A percentile compares a stretch with the other conserved stretches of the same genome.
These are phyloP conservation scores for Apiospora rasikravindrae DNA, from an alignment of 2,329 filamentous ascomycete species.

Conservation along the genomic window DNA sequence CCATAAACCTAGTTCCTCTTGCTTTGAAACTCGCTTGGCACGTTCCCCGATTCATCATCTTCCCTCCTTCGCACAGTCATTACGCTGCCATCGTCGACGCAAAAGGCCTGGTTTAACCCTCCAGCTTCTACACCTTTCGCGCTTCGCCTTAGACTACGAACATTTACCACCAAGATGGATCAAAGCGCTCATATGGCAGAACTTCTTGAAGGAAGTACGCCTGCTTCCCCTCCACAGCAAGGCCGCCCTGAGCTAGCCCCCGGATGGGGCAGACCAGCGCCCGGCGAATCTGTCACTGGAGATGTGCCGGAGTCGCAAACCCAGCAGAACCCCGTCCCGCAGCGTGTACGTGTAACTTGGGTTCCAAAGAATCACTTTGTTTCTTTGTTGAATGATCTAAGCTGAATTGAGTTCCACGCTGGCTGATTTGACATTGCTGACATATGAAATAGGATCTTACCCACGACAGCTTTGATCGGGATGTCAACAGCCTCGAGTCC, in stretches of 20 bases:
- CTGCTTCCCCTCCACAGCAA: background rate
- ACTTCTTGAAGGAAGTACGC: background rate
- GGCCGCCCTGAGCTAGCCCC: background rate
- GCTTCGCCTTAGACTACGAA: background rate
- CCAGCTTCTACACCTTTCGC: background rate
- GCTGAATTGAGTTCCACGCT: background rate
- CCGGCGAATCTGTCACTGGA: background rate
- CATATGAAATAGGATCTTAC: background rate
- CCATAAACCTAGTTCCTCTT: no score
- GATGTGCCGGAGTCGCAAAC: rapidly evolving
- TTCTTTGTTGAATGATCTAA: background rate
- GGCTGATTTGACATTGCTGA: background rate
- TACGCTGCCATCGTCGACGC: no score
- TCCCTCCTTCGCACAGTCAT: no score
- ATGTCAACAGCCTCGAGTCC: background rate
- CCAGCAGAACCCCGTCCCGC: background rate
- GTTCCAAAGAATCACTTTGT: background rate
- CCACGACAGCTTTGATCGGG: background rate
- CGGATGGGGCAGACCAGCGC: background rate
- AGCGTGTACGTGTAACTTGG: background rate
- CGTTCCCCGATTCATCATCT: no score
- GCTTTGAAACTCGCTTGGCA: no score
- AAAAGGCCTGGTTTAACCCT: background rate
- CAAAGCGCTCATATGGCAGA: background rate
- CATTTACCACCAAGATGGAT: background rate